These are phyloP conservation scores for Ascochyta lentis DNA, from an alignment of 2,329 filamentous ascomycete species.

Conservation along the genomic window DNA sequence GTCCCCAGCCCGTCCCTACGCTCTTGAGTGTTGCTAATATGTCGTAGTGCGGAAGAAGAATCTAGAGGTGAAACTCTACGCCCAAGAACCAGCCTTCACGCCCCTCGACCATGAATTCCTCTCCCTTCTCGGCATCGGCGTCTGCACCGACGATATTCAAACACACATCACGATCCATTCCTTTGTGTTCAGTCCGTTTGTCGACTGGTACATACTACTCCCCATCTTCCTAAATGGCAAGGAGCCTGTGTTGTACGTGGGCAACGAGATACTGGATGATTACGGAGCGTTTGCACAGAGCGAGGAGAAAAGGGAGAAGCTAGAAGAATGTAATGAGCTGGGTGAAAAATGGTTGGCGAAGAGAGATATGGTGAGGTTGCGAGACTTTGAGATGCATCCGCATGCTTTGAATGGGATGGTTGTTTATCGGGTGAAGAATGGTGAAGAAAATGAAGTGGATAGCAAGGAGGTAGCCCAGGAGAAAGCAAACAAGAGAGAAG, in stretches of 20 bases:
- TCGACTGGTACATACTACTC: constrained; percentile 46
- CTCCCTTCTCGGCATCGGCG: constrained; percentile 25
- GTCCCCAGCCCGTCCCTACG: not conserved
- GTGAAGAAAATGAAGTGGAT: not conserved
- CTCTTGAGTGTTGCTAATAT: not conserved
- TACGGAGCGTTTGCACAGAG: constrained; percentile 36
- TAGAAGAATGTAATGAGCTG: constrained; percentile 38
- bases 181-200: constrained; percentile 48
- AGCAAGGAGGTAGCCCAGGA: not conserved
- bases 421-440: constrained; percentile 30
- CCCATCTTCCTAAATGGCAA: constrained; percentile 37
- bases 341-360: constrained; percentile 33
- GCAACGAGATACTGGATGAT: constrained; percentile 45
- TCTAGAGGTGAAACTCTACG: constrained; percentile 28
- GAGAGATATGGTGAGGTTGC: constrained; percentile 26
- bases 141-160: constrained; percentile 24
- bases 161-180: constrained; percentile 25
- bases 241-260: constrained; percentile 44
- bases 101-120: constrained; percentile 41
- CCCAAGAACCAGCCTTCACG: constrained; percentile 48
- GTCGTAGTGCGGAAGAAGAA: constrained; percentile 9
- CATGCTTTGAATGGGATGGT: constrained; percentile 44
- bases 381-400: constrained; percentile 40
- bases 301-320: constrained; percentile 29
- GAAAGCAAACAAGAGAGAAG: not conserved